Evolutionary conservation across 805 yeast species (phyloP), one percentile per base, ranked within the genome.

Genomic region (Zygosaccharomyces siamensis): DNA sequence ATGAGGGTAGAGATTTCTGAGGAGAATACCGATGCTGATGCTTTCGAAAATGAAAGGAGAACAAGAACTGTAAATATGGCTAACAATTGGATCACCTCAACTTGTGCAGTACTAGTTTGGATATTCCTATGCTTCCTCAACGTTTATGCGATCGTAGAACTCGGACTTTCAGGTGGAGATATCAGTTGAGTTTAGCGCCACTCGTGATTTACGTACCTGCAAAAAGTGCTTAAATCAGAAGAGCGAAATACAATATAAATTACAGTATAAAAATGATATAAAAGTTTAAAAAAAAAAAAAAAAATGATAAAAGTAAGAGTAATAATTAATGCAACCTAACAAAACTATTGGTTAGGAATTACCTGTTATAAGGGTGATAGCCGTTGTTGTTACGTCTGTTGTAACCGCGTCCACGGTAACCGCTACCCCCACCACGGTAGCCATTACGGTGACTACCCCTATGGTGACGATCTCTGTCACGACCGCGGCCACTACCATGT

Each of bases 101-200:
- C 70, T 1, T 41, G 79, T 2, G 86, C 83, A 0, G 59, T 75
- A 3, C 26, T 72, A 2, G 73, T 89, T 4, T 89, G 96, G 95
- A 54, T 82, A 1, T 82, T 85, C 52, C 78, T 90, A 33, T 68
- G 84, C 0, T 74, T 78, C n/a, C 72, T 88, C 60, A 90, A 89
- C 62, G 73, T 84, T 16, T 89, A 86, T 53, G 72, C 78, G 50
- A 68, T 80, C 49, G 79, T 77, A 1, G 69, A 74, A 47, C 56
- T 64, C 26, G 68, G 68, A 27, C 32, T 63, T 3, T 54, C 63
- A 5, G 63, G 61, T 45, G 68, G 67, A 16, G 57, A 61, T 39
- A 45, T 61, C 18, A 54, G 49, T 35, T 54, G 43, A 35, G 4
- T 7, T 10, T 41, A 41, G 44, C 26, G 44, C 44, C 44, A 36